Evolutionary conservation across 768 basidiomycete genomes (phyloP).

Genomic region (Suillus sp.): DNA sequence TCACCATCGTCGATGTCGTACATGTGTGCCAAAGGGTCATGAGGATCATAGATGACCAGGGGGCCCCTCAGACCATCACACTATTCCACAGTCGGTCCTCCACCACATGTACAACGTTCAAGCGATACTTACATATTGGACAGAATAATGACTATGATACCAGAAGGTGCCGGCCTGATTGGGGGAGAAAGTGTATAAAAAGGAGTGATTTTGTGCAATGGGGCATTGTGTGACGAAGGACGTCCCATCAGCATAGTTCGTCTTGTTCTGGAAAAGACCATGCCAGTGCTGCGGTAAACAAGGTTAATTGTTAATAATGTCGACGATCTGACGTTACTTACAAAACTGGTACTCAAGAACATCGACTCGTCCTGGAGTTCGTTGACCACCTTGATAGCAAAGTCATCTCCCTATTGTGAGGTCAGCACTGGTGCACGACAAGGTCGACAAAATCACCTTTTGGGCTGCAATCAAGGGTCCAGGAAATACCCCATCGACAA

Average conservation of each 20-base stretch:
- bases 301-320: background rate
- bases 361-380: slow-evolving; percentile 46
- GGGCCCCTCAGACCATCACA: slow-evolving; percentile 20
- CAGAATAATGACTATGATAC: slow-evolving; percentile 29
- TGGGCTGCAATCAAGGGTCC: slow-evolving; percentile 45
- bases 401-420: slow-evolving; percentile 36
- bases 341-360: slow-evolving; percentile 52
- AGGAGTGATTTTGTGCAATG: slow-evolving; percentile 36
- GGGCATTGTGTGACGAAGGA: slow-evolving; percentile 44
- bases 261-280: slow-evolving; percentile 27
- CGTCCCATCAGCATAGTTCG: slow-evolving; percentile 31
- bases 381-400: slow-evolving; percentile 50
- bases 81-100: background rate
- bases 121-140: slow-evolving; percentile 20
- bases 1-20: slow-evolving; percentile 25
- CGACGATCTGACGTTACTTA: slow-evolving; percentile 27
- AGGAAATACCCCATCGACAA: slow-evolving; percentile 46
- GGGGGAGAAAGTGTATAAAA: slow-evolving; percentile 37
- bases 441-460: slow-evolving; percentile 30
- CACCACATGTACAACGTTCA: background rate
- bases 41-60: slow-evolving; percentile 23
- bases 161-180: slow-evolving; percentile 43
- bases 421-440: slow-evolving; percentile 4
- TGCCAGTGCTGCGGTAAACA: slow-evolving; percentile 23
- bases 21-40: slow-evolving; percentile 19